phyloP scores from a whole-genome alignment of 2,329 filamentous ascomycete species.

The Chalaropsis thielavioides region DNA sequence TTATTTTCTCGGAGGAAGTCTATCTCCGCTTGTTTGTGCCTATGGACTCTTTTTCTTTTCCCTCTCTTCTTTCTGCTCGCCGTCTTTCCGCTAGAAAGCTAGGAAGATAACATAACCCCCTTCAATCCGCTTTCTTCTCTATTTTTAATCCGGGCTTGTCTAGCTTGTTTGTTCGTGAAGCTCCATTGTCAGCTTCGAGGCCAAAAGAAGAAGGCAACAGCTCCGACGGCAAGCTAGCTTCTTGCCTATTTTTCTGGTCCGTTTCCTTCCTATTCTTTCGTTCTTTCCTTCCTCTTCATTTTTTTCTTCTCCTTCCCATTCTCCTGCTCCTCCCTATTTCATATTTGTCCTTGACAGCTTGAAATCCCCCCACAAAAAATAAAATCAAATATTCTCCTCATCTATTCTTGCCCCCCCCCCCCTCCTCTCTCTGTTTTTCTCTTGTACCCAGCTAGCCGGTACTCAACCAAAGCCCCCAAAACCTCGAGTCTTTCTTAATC shows the following conservation, averaged over 20 bases:
- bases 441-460: not conserved
- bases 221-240: not conserved
- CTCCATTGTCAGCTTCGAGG: not conserved
- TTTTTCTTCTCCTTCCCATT: not conserved
- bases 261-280: not conserved
- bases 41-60: not conserved
- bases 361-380: not conserved
- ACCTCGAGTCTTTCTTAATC: not conserved
- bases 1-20: not conserved
- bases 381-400: not conserved
- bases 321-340: not conserved
- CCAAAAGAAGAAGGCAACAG: not conserved
- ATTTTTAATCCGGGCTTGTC: no score
- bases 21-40: not conserved
- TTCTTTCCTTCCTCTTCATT: not conserved
- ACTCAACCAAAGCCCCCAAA: not conserved
- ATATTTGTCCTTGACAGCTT: slow-evolving; percentile 5
- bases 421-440: not conserved
- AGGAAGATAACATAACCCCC: not conserved
- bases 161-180: no score
- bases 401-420: not conserved
- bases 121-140: no score
- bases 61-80: not conserved
- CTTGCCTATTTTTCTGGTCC: not conserved
- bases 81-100: not conserved